phyloP scores from a whole-genome alignment of 352 stramenopile genomes.

The Pythium myriotylum region DNA sequence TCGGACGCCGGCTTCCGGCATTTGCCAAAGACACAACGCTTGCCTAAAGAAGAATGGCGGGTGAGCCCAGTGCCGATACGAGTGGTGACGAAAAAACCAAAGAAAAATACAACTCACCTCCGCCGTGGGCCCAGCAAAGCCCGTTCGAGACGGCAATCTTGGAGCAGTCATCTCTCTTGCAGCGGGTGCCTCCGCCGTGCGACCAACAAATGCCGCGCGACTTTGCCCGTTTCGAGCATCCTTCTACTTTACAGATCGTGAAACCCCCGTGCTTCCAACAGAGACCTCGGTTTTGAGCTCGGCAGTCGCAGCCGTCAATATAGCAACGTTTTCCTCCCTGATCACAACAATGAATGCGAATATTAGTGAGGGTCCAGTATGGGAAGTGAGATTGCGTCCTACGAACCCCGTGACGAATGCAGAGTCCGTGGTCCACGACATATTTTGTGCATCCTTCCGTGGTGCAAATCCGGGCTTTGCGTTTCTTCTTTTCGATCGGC shows the following conservation, averaged over 20 bases:
- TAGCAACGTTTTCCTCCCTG: conserved; percentile 47
- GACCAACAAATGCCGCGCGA: conserved; percentile 36
- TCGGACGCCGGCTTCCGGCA: conserved; percentile 31
- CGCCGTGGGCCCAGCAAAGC: conserved; percentile 42
- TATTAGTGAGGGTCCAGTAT: not conserved
- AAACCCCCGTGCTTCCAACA: conserved; percentile 45
- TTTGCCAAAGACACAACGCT: conserved; percentile 23
- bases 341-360: not conserved
- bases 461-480: conserved; percentile 44
- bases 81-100: not conserved
- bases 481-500: conserved; percentile 31
- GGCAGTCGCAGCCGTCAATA: conserved; percentile 40
- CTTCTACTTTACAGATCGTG: conserved; percentile 33
- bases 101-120: conserved; percentile 15
- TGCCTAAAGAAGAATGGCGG: conserved; percentile 22
- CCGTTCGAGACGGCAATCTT: conserved; percentile 41
- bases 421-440: conserved; percentile 46
- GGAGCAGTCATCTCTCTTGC: conserved; percentile 32
- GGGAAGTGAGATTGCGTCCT: not conserved
- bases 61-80: too few species aligned
- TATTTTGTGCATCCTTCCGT: conserved; percentile 48
- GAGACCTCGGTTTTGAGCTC: conserved; percentile 41
- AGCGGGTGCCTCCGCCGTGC: conserved; percentile 29
- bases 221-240: conserved; percentile 32
- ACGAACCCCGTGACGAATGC: conserved; percentile 46